These are phyloP conservation scores for Neofusicoccum cordaticola DNA, from an alignment of 2,329 filamentous ascomycete genomes.

Conservation along the genomic window DNA sequence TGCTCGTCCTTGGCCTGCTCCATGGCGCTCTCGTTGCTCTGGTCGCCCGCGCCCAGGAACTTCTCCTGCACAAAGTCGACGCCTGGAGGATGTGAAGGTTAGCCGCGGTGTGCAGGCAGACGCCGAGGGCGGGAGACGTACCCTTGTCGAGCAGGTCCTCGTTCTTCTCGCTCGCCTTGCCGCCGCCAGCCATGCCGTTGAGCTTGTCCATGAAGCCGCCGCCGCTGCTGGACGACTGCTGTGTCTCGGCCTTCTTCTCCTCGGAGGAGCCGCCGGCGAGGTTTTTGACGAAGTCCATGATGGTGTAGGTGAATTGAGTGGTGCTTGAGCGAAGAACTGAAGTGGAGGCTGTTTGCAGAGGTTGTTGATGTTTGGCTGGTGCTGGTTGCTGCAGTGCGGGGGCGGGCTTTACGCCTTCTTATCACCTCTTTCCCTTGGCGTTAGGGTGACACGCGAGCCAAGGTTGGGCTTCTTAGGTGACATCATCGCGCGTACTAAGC, in stretches of 20 bases:
- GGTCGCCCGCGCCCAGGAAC: conserved; percentile 65
- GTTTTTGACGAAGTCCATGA: conserved; percentile 51
- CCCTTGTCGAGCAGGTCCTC: conserved; percentile 82
- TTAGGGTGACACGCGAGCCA: neutral
- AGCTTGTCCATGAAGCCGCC: conserved; percentile 67
- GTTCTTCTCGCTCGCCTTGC: conserved; percentile 72
- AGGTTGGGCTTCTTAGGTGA: neutral
- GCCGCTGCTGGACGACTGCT: conserved; percentile 45
- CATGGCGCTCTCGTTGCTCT: conserved; percentile 64
- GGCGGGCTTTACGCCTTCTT: neutral
- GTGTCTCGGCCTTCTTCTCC: conserved; percentile 6
- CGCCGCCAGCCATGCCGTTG: conserved; percentile 70
- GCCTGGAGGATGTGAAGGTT: conserved; percentile 44
- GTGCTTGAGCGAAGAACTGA: neutral
- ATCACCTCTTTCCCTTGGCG: neutral
- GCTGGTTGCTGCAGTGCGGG: neutral
- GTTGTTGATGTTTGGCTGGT: neutral
- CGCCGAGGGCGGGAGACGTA: conserved; percentile 32
- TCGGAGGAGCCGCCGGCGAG: conserved; percentile 35
- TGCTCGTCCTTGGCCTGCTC: conserved; percentile 84
- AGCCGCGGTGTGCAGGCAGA: too few relatives aligned
- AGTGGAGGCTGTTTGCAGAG: neutral
- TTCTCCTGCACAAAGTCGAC: conserved; percentile 78
- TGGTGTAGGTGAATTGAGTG: too few relatives aligned
- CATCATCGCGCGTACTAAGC: neutral